These are phyloP conservation scores for Globisporangium irregulare DNA, from an alignment of 352 stramenopile species.

Conservation along the genomic window DNA sequence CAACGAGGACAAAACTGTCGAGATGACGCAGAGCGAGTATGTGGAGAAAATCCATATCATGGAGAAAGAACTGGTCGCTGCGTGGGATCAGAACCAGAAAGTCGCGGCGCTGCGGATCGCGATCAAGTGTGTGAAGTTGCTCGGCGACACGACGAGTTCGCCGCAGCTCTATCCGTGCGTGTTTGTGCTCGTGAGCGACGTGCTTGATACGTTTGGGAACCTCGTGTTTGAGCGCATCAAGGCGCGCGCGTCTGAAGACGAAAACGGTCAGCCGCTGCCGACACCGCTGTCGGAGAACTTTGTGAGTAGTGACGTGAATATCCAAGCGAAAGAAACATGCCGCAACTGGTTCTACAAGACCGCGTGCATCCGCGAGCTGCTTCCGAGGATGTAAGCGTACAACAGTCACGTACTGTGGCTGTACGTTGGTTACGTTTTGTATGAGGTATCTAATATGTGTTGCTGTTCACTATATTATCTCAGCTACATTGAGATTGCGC, in stretches of 20 bases:
- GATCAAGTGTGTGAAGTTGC: slow-evolving; percentile 89
- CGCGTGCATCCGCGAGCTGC: slow-evolving; percentile 89
- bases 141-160: slow-evolving; percentile 72
- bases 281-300: slow-evolving; percentile 64
- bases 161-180: slow-evolving; percentile 87
- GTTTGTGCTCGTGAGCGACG: slow-evolving; percentile 86
- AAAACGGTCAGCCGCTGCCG: slow-evolving; percentile 50
- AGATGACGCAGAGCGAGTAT: slow-evolving; percentile 86
- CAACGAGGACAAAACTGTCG: slow-evolving; percentile 38
- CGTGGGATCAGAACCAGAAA: slow-evolving; percentile 86
- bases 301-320: slow-evolving; percentile 74
- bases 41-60: slow-evolving; percentile 76
- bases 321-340: slow-evolving; percentile 89
- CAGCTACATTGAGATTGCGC: slow-evolving; percentile 86
- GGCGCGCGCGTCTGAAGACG: slow-evolving; percentile 54
- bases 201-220: slow-evolving; percentile 84
- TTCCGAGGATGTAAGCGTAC: slow-evolving; percentile 81
- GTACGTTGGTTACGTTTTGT: neutral
- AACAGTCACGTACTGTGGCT: neutral
- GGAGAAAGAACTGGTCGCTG: slow-evolving; percentile 55
- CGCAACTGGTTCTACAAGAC: slow-evolving; percentile 96
- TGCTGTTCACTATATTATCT: neutral
- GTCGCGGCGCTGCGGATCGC: slow-evolving; percentile 87
- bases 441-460: neutral
- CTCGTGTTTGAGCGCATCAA: slow-evolving; percentile 87